Conservation (phyloP, 2,329 filamentous ascomycete genomes). For the Trichoderma endophyticum region DNA sequence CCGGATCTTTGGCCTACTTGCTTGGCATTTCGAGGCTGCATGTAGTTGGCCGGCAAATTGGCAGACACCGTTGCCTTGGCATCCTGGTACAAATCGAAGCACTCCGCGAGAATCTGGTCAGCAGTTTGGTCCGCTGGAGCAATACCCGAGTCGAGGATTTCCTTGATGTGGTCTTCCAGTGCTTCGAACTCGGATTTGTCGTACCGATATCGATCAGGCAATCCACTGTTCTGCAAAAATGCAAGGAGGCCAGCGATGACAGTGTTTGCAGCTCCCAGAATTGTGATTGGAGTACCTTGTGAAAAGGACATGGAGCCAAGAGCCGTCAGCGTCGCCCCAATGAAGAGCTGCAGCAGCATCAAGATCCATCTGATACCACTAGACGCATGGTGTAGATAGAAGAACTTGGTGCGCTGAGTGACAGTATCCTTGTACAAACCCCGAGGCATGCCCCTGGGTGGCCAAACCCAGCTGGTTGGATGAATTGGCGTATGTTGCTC, state of each 20-base stretch:
- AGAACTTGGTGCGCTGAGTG: conserved; percentile 42
- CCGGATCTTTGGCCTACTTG: not conserved
- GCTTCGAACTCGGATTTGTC: conserved; percentile 49
- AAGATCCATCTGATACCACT: conserved; percentile 43
- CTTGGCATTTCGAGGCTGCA: conserved; percentile 21
- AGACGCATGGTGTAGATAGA: conserved; percentile 43
- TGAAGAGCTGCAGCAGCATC: conserved; percentile 48
- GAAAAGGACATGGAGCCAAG: conserved; percentile 42
- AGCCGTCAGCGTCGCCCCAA: conserved; percentile 49
- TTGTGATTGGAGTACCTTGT: conserved; percentile 43
- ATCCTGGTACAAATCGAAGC: conserved; percentile 44
- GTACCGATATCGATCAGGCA: conserved; percentile 50
- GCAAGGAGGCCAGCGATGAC: conserved; percentile 49
- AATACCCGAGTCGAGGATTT: conserved; percentile 47
- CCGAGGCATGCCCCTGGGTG: conserved; percentile 45
- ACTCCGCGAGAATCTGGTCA: conserved; percentile 47
- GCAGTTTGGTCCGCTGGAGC: conserved; percentile 41
- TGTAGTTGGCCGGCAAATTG: conserved; percentile 46
- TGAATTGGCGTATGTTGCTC: conserved; percentile 43
- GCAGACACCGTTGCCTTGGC: conserved; percentile 47
- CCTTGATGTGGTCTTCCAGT: conserved; percentile 49
- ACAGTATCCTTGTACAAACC: conserved; percentile 51
- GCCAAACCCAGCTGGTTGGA: conserved; percentile 43
- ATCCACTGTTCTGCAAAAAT: conserved; percentile 51
- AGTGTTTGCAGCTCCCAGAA: conserved; percentile 51